Percentiles rank a stretch among this genome's conserved stretches.
These are phyloP conservation scores for Stipa capillata DNA, from an alignment of 176 grass and related monocot genomes.

Conservation along the genomic window DNA sequence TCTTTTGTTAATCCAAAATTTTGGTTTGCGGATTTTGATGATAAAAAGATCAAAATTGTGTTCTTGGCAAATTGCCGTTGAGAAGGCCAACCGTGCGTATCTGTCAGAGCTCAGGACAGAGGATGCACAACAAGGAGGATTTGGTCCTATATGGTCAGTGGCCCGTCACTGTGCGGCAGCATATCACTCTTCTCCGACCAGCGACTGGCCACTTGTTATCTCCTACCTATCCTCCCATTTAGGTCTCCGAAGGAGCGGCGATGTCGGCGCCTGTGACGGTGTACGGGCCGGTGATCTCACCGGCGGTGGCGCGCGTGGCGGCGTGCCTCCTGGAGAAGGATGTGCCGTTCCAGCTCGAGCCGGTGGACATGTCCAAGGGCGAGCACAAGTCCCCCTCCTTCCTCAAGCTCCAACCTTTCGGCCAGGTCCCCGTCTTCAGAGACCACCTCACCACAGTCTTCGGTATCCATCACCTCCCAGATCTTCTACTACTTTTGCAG, in stretches of 20 bases:
- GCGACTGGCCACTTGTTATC: not conserved
- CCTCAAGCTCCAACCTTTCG: slow-evolving; percentile 91
- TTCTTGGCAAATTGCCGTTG: not conserved
- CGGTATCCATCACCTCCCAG: slow-evolving; percentile 19
- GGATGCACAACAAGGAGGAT: not conserved
- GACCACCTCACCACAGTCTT: slow-evolving; percentile 74
- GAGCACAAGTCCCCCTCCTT: slow-evolving; percentile 81
- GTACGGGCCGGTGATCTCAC: slow-evolving; percentile 50
- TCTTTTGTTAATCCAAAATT: too few relatives aligned
- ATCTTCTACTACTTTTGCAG: not conserved
- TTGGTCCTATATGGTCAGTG: not conserved
- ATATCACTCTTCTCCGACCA: not conserved
- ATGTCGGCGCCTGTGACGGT: slow-evolving; percentile 58
- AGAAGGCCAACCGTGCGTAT: not conserved
- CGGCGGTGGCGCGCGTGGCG: slow-evolving; percentile 58
- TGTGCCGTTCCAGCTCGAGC: slow-evolving; percentile 55
- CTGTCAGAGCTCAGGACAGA: not conserved
- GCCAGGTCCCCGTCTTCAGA: slow-evolving; percentile 88
- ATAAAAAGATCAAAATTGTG: not conserved
- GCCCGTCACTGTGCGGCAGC: not conserved
- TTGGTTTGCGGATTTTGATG: not conserved
- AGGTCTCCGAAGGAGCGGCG: not conserved
- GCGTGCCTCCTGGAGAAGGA: slow-evolving; percentile 85
- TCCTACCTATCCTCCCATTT: not conserved
- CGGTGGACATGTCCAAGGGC: slow-evolving; percentile 84